These are phyloP conservation scores for Pseudogymnoascus sp. DNA, from an alignment of 2,329 filamentous ascomycete genomes.

Conservation along the genomic window DNA sequence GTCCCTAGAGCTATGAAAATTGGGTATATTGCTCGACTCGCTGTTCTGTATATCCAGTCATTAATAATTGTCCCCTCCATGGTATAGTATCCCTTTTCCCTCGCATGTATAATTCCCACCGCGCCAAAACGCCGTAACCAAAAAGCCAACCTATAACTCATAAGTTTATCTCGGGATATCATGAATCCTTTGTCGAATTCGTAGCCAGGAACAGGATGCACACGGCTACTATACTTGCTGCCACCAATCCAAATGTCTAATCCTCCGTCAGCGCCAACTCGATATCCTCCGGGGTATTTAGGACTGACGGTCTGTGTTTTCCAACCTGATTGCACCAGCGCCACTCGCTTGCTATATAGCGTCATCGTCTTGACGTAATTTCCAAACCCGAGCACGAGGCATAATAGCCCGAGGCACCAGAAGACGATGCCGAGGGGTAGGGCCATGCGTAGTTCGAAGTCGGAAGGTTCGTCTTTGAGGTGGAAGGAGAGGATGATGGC, in stretches of 20 bases:
- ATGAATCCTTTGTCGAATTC: conserved; percentile 22
- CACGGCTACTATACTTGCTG: conserved; percentile 56
- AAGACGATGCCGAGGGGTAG: conserved; percentile 82
- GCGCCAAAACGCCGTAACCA: background rate
- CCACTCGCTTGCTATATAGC: conserved; percentile 70
- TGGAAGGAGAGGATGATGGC: conserved; percentile 94
- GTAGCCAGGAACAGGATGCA: conserved; percentile 55
- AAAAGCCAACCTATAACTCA: background rate
- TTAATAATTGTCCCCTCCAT: background rate
- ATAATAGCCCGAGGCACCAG: conserved; percentile 75
- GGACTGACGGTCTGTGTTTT: conserved; percentile 70
- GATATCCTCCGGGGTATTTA: conserved; percentile 1
- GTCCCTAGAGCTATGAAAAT: conserved; percentile 6
- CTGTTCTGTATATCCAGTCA: conserved; percentile 2
- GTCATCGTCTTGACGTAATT: conserved; percentile 83
- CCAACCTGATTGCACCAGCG: conserved; percentile 89
- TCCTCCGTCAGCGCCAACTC: background rate
- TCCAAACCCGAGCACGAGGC: conserved; percentile 66
- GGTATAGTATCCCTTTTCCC: conserved; percentile 2
- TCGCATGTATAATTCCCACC: background rate
- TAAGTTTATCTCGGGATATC: background rate
- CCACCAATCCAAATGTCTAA: conserved; percentile 56
- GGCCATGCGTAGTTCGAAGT: conserved; percentile 68
- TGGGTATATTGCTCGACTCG: conserved; percentile 6
- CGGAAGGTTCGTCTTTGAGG: conserved; percentile 64